Conservation (phyloP, 371 early-diverging fungal species). For the Mucor plumbeus region DNA sequence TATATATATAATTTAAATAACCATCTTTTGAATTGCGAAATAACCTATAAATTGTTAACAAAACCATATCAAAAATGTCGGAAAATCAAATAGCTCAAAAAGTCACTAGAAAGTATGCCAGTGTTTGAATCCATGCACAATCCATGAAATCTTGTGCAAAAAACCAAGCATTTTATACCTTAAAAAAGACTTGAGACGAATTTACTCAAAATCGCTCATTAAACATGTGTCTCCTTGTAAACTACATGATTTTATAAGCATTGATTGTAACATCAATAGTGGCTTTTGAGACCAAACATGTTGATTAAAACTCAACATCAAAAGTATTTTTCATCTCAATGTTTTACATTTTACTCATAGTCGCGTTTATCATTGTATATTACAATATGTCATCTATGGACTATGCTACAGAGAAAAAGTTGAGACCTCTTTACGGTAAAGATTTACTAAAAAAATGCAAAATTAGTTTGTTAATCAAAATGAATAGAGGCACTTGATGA, state of each 20-base stretch:
- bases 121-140: no score
- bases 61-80: no score
- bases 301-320: conserved; percentile 8
- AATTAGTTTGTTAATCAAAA: neutral
- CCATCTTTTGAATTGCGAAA: no score
- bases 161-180: no score
- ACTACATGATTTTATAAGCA: neutral
- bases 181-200: no score
- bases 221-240: no score
- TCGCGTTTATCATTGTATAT: conserved; percentile 7
- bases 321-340: neutral
- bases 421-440: conserved; percentile 56
- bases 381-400: conserved; percentile 23
- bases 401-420: conserved; percentile 50
- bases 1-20: no score
- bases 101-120: no score
- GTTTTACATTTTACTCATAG: neutral
- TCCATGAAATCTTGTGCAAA: no score
- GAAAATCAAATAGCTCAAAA: no score
- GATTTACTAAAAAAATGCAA: neutral
- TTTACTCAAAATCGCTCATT: no score
- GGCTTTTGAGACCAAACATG: conserved; percentile 7
- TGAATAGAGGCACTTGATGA: conserved; percentile 75
- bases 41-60: no score
- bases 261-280: neutral